Conservation (phyloP, 2,329 filamentous ascomycete species). For the Neurospora sp. region DNA sequence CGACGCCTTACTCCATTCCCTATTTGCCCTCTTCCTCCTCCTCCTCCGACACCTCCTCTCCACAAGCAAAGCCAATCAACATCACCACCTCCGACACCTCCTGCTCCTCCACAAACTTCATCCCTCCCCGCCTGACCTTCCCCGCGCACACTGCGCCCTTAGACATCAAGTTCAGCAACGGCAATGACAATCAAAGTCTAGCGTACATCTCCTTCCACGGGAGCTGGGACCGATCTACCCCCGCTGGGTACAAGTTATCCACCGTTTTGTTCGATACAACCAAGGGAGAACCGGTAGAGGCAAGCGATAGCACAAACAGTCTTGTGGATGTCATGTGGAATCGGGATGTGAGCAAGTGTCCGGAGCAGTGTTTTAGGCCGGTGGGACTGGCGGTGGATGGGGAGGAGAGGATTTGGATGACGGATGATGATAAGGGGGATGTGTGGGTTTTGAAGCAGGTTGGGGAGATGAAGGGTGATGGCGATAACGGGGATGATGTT, state of each 20-base stretch:
- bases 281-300: slow-evolving; percentile 31
- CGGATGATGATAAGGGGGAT: slow-evolving; percentile 54
- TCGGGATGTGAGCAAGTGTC: slow-evolving; percentile 41
- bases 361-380: slow-evolving; percentile 50
- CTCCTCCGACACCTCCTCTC: neutral
- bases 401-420: slow-evolving; percentile 50
- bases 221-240: slow-evolving; percentile 43
- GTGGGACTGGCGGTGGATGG: slow-evolving; percentile 46
- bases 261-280: slow-evolving; percentile 27
- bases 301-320: slow-evolving; percentile 34
- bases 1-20: neutral
- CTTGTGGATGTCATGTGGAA: slow-evolving; percentile 47
- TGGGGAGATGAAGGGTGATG: slow-evolving; percentile 11
- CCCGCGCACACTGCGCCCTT: slow-evolving; percentile 59
- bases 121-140: slow-evolving; percentile 45
- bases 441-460: slow-evolving; percentile 43
- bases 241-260: slow-evolving; percentile 38
- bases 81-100: slow-evolving; percentile 31
- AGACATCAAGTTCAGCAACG: slow-evolving; percentile 56
- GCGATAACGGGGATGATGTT: neutral
- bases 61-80: slow-evolving; percentile 8
- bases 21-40: neutral
- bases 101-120: slow-evolving; percentile 30
- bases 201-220: slow-evolving; percentile 66
- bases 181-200: slow-evolving; percentile 21